Evolutionary conservation across 768 basidiomycete genomes (phyloP).

Genomic region (Leccinum variicolor): DNA sequence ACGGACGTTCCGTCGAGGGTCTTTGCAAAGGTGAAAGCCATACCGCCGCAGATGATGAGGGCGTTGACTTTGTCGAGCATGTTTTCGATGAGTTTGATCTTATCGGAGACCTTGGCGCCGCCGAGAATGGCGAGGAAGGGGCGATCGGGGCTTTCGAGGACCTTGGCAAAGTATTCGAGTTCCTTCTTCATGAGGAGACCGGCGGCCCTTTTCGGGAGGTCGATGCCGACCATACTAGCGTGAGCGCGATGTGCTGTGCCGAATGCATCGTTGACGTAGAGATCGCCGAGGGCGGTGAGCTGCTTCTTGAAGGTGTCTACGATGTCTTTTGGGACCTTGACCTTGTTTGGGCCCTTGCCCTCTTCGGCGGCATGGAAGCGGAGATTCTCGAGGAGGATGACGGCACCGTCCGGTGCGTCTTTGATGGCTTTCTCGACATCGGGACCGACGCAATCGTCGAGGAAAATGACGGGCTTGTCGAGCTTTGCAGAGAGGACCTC

Average conservation of each 20-base stretch:
- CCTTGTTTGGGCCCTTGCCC: conserved; percentile 96
- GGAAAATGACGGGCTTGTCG: conserved; percentile 73
- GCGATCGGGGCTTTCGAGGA: conserved; percentile 87
- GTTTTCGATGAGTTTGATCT: conserved; percentile 98
- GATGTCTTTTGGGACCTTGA: conserved; percentile 81
- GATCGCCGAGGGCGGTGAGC: conserved; percentile 89
- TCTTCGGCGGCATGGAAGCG: conserved; percentile 99
- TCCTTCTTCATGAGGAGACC: conserved; percentile 99
- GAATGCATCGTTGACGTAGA: conserved; percentile 98
- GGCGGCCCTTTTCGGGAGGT: conserved; percentile 87
- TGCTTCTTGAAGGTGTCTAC: conserved; percentile 83
- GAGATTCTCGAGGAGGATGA: conserved; percentile 94
- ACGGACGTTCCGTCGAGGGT: conserved; percentile 76
- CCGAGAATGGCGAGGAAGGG: conserved; percentile 99
- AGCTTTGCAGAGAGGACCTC: conserved; percentile 47
- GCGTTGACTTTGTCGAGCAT: conserved; percentile 98
- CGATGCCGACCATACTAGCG: conserved; percentile 97
- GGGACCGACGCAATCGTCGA: conserved; percentile 80
- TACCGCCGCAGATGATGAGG: conserved; percentile 95
- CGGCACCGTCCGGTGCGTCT: conserved; percentile 53
- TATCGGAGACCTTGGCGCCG: conserved; percentile 98
- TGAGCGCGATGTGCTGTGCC: conserved; percentile 98
- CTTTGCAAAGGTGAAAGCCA: conserved; percentile 99
- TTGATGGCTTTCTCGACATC: conserved; percentile 79
- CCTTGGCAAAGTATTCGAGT: conserved; percentile 98